phyloP scores from a whole-genome alignment of 2,329 filamentous ascomycete species.

The Aspergillus tanneri region DNA sequence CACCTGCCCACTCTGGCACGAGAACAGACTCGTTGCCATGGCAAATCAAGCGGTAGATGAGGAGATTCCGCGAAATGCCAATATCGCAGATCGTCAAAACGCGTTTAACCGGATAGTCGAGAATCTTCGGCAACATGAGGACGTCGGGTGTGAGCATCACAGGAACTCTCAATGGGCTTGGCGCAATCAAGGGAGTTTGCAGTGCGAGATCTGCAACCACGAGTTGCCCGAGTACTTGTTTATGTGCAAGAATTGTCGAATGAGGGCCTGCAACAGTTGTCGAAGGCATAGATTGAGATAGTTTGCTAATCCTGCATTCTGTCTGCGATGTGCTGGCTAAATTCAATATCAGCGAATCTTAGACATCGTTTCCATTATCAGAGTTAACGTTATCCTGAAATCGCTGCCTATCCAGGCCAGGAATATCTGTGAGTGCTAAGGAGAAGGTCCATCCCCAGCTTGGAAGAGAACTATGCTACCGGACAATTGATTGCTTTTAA shows the following conservation, averaged over 20 bases:
- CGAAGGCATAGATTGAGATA: background rate
- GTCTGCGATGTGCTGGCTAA: no score
- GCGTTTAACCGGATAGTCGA: conserved; percentile 9
- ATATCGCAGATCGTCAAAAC: background rate
- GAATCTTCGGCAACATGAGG: conserved; percentile 9
- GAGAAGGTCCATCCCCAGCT: no score
- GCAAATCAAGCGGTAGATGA: conserved; percentile 10
- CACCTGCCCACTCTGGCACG: conserved; percentile 12
- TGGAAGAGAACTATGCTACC: no score
- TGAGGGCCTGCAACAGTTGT: conserved; percentile 7
- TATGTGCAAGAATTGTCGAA: conserved; percentile 12
- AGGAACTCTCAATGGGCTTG: conserved; percentile 12
- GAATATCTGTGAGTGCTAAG: no score
- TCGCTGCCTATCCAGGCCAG: no score
- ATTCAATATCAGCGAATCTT: no score
- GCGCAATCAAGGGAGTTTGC: conserved; percentile 1
- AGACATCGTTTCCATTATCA: no score
- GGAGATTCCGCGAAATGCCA: conserved; percentile 5
- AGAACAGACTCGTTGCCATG: conserved; percentile 5
- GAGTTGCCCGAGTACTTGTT: conserved; percentile 10
- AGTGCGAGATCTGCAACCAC: background rate
- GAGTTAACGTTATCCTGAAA: no score
- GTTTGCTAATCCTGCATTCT: no score
- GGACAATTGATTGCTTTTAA: no score
- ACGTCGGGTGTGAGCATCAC: conserved; percentile 13